A percentile compares a stretch with the other conserved stretches of the same genome.
Conservation (phyloP, 1,139 yeast species). For the Saccharomyces pastorianus region DNA sequence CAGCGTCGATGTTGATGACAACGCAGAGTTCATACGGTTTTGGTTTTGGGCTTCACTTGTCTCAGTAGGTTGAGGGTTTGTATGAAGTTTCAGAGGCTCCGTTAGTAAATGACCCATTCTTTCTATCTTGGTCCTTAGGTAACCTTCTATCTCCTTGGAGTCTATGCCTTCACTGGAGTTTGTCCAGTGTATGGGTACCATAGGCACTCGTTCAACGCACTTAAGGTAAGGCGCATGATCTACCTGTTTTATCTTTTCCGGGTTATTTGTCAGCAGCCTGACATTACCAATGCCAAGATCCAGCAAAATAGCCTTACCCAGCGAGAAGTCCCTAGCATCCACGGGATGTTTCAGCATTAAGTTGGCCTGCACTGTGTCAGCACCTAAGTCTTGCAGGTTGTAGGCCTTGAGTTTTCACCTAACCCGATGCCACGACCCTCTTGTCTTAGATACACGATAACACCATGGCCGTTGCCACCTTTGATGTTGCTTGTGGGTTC, state of each 20-base stretch:
- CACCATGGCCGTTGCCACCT: slow-evolving; percentile 78
- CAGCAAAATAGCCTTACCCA: slow-evolving; percentile 85
- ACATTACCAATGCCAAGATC: slow-evolving; percentile 74
- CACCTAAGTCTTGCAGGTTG: slow-evolving; percentile 93
- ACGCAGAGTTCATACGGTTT: not conserved
- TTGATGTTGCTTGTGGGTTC: slow-evolving; percentile 23
- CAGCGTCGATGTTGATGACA: not conserved
- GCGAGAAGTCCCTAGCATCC: slow-evolving; percentile 83
- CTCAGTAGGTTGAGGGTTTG: slow-evolving; percentile 6
- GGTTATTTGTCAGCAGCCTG: slow-evolving; percentile 83
- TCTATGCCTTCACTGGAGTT: slow-evolving; percentile 58
- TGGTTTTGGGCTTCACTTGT: not conserved
- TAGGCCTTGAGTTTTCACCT: slow-evolving; percentile 94
- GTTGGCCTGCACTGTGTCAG: slow-evolving; percentile 96
- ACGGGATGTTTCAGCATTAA: slow-evolving; percentile 91
- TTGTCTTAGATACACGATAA: slow-evolving; percentile 90
- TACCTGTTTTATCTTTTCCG: slow-evolving; percentile 91
- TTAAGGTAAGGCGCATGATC: slow-evolving; percentile 23
- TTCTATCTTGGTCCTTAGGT: slow-evolving; percentile 85
- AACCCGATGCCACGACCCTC: slow-evolving; percentile 98
- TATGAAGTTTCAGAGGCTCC: slow-evolving; percentile 41
- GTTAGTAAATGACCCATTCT: slow-evolving; percentile 91
- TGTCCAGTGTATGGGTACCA: slow-evolving; percentile 93
- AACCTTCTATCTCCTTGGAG: slow-evolving; percentile 83
- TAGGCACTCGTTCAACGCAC: slow-evolving; percentile 74